phyloP scores from a whole-genome alignment of 176 grass and related monocot genomes.

The Pontederia paniculata region DNA sequence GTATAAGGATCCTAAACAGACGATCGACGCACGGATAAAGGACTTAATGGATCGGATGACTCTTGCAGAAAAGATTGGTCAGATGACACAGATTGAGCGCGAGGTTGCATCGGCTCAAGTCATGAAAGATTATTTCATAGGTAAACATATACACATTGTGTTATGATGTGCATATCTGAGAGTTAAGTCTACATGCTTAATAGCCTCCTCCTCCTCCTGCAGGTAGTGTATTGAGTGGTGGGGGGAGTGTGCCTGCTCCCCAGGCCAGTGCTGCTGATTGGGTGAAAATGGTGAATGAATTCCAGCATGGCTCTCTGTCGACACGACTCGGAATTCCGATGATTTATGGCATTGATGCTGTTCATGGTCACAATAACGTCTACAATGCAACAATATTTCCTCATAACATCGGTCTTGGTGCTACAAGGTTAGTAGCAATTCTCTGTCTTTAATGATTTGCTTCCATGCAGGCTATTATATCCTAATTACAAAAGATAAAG shows the following conservation, averaged over 20 bases:
- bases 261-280: constrained; percentile 67
- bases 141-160: constrained; percentile 20
- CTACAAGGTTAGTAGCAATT: constrained; percentile 62
- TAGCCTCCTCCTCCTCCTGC: background rate
- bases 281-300: constrained; percentile 93
- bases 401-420: constrained; percentile 92
- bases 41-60: constrained; percentile 85
- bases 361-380: constrained; percentile 97
- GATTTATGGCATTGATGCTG: constrained; percentile 97
- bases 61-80: constrained; percentile 90
- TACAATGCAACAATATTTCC: constrained; percentile 95
- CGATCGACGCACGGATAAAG: constrained; percentile 56
- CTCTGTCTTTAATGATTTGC: constrained; percentile 1
- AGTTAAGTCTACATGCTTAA: constrained; percentile 1
- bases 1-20: constrained; percentile 80
- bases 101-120: constrained; percentile 62
- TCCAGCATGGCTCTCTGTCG: constrained; percentile 79
- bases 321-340: constrained; percentile 84
- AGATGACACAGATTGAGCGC: constrained; percentile 90
- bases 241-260: constrained; percentile 83
- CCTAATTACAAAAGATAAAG: background rate
- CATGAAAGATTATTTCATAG: constrained; percentile 88
- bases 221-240: constrained; percentile 95
- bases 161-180: constrained; percentile 6
- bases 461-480: too few relatives aligned